Conservation (phyloP, 768 basidiomycete species). For the Cystoderma amianthinum region DNA sequence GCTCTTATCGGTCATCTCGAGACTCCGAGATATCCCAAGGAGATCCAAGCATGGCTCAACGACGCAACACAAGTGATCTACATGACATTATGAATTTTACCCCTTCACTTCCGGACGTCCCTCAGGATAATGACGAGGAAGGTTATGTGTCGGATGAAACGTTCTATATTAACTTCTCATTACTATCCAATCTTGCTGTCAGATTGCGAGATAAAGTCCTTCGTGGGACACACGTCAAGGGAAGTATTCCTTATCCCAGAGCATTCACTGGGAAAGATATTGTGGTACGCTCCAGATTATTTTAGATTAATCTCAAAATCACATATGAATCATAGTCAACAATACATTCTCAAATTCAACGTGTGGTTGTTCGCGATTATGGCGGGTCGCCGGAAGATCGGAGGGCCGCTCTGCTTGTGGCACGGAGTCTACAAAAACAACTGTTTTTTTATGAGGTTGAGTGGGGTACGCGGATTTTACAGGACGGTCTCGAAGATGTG, state of each 20-base stretch:
- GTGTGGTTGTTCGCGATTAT: slow-evolving; percentile 65
- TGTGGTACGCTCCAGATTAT: slow-evolving; percentile 56
- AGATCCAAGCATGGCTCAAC: background rate
- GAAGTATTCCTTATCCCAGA: slow-evolving; percentile 85
- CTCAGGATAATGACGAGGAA: background rate
- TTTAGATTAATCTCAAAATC: too few relatives aligned
- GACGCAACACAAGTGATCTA: slow-evolving; percentile 2
- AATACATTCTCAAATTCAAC: slow-evolving; percentile 78
- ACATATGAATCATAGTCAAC: slow-evolving; percentile 67
- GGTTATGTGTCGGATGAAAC: slow-evolving; percentile 43
- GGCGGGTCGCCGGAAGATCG: slow-evolving; percentile 66
- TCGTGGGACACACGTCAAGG: slow-evolving; percentile 84
- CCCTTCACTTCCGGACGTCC: background rate
- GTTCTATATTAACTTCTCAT: slow-evolving; percentile 82
- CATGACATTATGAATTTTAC: background rate
- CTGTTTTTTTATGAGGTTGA: slow-evolving; percentile 98
- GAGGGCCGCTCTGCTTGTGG: slow-evolving; percentile 77
- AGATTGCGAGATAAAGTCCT: slow-evolving; percentile 86
- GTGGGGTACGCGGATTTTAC: slow-evolving; percentile 79
- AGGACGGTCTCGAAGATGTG: slow-evolving; percentile 90
- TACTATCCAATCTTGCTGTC: slow-evolving; percentile 85
- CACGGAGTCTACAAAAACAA: slow-evolving; percentile 83
- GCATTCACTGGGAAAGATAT: slow-evolving; percentile 95
- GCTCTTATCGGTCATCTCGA: background rate
- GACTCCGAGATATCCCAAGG: background rate